Evolutionary conservation across 371 early-diverging fungal genomes (phyloP), one percentile per base, ranked within the genome.

Genomic region (Parasitella parasitica): DNA sequence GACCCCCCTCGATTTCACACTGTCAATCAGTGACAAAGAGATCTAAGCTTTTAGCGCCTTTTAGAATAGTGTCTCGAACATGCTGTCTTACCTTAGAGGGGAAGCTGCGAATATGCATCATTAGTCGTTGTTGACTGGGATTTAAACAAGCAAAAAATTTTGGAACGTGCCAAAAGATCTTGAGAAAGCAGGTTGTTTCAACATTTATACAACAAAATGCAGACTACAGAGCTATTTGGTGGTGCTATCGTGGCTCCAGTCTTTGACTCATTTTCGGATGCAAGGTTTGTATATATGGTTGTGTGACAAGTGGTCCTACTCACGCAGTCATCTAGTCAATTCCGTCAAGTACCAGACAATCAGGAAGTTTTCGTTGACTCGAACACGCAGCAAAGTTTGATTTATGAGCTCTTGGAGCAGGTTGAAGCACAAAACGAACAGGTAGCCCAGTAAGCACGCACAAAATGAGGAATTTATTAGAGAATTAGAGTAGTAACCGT

Each of bases 311-410:
- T 4, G 9, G 24, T 34, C 18, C 41, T 18, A 56, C 37, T 41
- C 27, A 62, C 12, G 15, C 27, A 32, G 37, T 46, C 6, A 6
- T 24, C 39, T 66, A 94, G 94, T 69, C 60, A 81, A 36, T 61
- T 96, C 28, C 90, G 96, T 28, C 82, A 93, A 57, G 84, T 96
- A 0, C 95, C 96, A 0, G 92, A 92, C 70, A 90, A 94, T 73
- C 96, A 96, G 76, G 95, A 94, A 66, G 96, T 95, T 9, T 96
- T 89, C 78, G 89, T 89, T 6, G 87, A 90, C 64, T 73, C 70
- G 39, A 67, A 73, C 0, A 86, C 88, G 8, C 91, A 94, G 57
- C 88, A 89, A 63, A 91, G 91, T 72, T 70, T 96, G 20, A 93
- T 94, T 49, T 71, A 95, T 38, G 96, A 96, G 71, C 73, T 96